Base-by-base conservation (phyloP, 2,329 filamentous ascomycete genomes). In the Talaromyces sp. region DNA sequence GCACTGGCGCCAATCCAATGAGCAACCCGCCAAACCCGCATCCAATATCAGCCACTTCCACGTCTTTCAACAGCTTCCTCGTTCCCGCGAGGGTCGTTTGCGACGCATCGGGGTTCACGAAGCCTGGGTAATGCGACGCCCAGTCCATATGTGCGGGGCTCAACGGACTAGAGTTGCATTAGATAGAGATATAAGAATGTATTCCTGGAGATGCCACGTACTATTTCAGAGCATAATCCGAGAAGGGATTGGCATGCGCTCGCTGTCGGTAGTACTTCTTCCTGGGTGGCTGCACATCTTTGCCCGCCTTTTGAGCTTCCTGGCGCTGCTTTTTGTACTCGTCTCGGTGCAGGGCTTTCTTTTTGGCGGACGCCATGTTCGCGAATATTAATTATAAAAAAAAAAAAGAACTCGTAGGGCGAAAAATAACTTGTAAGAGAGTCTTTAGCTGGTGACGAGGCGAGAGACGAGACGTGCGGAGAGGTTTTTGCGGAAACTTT, bases 231-330 rank as follows among this genome's bases (percentile, higher is more conserved):
- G 85, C 81, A 80, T 99, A 95, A 71, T 99, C 95, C 2, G 93
- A 97, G 78, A 99, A 99, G 7, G 93, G 93, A 79, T 99, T 99
- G 64, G 95, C 95, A 78, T 99, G 95, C 41, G 95, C 95, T 75
- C 95, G 86, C 77, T 99, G 95, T 59, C 95, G 86, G 75, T 96
- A 99, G 79, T 95, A 96, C 79, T 90, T 93, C 82, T 99, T 99
- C 77, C 91, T 89, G 10, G 95, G 95, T 69, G 97, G 78, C 68
- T 86, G 83, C 8, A 85, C 77, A 43, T 78, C 64, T 35, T 62
- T 64, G 38, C 64, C 63, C 31, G 67, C 65, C 35, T 64, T 67
- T 55, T 72, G 68, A 46, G 65, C 64, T 58, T 67, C 32, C 59
- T 69, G 63, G 56, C 81, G 81, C 58, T 80, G 77, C 59, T 81